These are phyloP conservation scores for Solanum chmielewskii DNA, from an alignment of 257 asterid genomes.

Conservation along the genomic window DNA sequence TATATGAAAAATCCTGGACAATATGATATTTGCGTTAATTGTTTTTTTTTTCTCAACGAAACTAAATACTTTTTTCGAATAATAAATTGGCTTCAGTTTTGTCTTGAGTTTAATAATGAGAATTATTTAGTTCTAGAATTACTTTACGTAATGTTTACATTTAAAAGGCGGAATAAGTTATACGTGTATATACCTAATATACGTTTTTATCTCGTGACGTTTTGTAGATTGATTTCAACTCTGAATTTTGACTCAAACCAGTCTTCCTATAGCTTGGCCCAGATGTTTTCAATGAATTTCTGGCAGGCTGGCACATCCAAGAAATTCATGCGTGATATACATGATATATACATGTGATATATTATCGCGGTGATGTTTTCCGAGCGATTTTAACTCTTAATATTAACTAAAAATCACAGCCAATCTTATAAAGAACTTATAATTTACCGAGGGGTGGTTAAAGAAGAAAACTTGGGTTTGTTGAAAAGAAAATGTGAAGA, in stretches of 20 bases:
- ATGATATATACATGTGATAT: background rate
- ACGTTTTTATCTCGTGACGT: background rate
- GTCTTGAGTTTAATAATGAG: too few relatives aligned
- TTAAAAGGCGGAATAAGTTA: background rate
- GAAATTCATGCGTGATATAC: background rate
- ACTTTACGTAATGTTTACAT: too few relatives aligned
- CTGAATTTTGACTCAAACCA: background rate
- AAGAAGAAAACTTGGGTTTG: background rate
- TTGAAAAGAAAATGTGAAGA: too few relatives aligned
- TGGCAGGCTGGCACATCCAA: background rate
- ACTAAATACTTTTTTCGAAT: too few relatives aligned
- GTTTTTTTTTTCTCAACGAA: too few relatives aligned
- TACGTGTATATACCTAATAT: too few relatives aligned
- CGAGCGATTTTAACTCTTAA: background rate
- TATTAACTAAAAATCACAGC: background rate
- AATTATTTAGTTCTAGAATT: background rate
- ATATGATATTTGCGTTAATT: too few relatives aligned
- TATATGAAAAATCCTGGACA: too few relatives aligned
- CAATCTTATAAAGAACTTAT: too few relatives aligned
- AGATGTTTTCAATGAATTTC: background rate
- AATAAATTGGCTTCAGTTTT: background rate
- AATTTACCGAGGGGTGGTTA: background rate
- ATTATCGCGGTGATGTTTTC: background rate
- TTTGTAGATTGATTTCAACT: background rate
- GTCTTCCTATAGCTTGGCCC: too few relatives aligned